Evolutionary conservation across 2,329 filamentous ascomycete species (phyloP), one percentile per base, ranked within the genome.

Genomic region (Tolypocladium nubicola): DNA sequence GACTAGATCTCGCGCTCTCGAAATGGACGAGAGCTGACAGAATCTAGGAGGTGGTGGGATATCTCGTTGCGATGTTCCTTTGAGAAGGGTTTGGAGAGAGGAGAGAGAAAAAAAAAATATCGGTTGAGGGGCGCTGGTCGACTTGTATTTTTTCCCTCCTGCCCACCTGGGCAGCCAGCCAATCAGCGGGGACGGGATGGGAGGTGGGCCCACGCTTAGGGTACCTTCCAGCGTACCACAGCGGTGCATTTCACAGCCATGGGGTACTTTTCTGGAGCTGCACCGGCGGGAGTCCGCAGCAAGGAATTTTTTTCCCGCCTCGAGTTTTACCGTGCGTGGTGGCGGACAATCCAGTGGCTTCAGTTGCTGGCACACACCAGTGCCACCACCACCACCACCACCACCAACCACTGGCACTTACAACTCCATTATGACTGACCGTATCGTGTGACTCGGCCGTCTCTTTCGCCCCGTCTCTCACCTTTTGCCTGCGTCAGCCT

Each of bases 1-100:
- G 64, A 67, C 75, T 79, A 80, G 77, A 80, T 72, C 72, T 68
- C 69, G 65, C 67, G 71, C 74, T 77, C 79, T 73, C 79, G 71
- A 71, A 61, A 64, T 63, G 64, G 61, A 70, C 71, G 72, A 75
- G 74, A 76, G 73, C 67, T 64, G 65, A 68, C 64, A 64, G 65
- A 70, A 72, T 68, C 71, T 76, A 77, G 67, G 73, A 78, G 68
- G 62, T 62, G 60, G 60, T 54, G 58, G 64, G 66, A 65, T 65
- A 62, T 68, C 63, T 70, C 59, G 62, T 64, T 67, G 66, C 66
- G 66, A 64, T 67, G 61, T 63, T 65, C 60, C 66, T 66, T 64
- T 60, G 66, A 33, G 64, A 66, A 63, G 66, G 63, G 50, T 63
- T 65, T 65, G 64, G 61, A 65, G 61, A 61, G 67, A 63, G 52